Evolutionary conservation across 306 rosid species (phyloP), one percentile per base, ranked within the genome.

Genomic region (Abrus pulchellus): DNA sequence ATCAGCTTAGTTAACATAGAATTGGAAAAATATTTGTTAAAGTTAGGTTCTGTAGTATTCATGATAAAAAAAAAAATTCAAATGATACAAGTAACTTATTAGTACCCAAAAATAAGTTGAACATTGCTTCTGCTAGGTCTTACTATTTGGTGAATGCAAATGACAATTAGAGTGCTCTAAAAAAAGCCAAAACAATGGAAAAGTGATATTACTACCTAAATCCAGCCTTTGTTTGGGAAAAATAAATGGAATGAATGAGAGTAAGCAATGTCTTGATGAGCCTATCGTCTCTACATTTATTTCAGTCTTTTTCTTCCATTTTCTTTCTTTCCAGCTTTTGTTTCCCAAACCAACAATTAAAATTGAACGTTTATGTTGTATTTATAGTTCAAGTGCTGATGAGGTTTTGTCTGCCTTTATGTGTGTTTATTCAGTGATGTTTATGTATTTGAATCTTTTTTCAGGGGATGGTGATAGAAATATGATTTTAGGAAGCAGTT

Each of bases 401-500:
- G 44, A 55, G 68, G 38, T 44, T 49, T 32, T 57, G 53, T 44
- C 29, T 34, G 55, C 45, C 41, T 78, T 48, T 78, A 3, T 82
- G 57, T 28, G 52, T 68, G 52, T 79, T 34, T 72, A 61, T 56
- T 65, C 36, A 43, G 65, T 70, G 28, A 67, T 43, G 41, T 60
- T 80, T 41, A 69, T 62, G 11, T 41, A 49, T 12, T 41, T 47
- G 38, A 55, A 34, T 80, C 40, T 40, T 77, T 87, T 3, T 69
- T 73, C 80, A 96, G 99, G 98, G 80, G 98, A 96, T 78, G 99
- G 98, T 68, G 99, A 96, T 84, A 96, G 99, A 76, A 96, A 96
- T 90, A 96, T 96, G 99, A 88, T 96, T 89, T 86, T 96, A 56
- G 99, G 99, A 68, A 85, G 61, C 78, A 67, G 89, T 30, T 96